phyloP scores from a whole-genome alignment of 179 eudicot species.

The Pouteria campechiana region DNA sequence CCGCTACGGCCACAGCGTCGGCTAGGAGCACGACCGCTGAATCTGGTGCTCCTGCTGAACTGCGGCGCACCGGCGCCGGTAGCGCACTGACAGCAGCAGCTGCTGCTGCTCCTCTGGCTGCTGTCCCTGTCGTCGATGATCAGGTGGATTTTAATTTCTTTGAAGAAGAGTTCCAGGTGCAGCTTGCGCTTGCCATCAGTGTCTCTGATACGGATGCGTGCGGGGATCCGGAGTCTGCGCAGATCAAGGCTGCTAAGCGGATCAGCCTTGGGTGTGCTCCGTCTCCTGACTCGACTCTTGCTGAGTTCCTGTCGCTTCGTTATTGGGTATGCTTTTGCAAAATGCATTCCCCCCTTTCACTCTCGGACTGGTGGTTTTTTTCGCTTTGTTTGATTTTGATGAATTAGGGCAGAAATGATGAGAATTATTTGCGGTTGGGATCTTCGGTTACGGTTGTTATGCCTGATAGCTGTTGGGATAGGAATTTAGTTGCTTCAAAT shows the following conservation, averaged over 20 bases:
- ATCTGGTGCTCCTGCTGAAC: slow-evolving; percentile 8
- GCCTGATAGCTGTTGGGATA: too few relatives aligned
- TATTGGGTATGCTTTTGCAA: slow-evolving; percentile 53
- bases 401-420: too few relatives aligned
- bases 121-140: slow-evolving; percentile 9
- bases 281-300: slow-evolving; percentile 34
- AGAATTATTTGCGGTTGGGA: too few relatives aligned
- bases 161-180: slow-evolving; percentile 90
- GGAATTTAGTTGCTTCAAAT: too few relatives aligned
- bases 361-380: neutral
- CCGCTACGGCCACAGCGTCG: slow-evolving; percentile 13
- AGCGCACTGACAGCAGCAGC: slow-evolving; percentile 10
- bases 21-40: slow-evolving; percentile 10
- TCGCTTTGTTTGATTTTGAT: neutral
- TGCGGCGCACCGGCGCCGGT: slow-evolving; percentile 11
- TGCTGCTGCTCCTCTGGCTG: slow-evolving; percentile 5
- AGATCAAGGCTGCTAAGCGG: slow-evolving; percentile 87
- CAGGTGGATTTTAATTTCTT: slow-evolving; percentile 43
- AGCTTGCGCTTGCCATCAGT: slow-evolving; percentile 84
- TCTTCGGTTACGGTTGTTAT: too few relatives aligned
- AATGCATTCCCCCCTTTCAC: neutral
- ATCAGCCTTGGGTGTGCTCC: slow-evolving; percentile 64
- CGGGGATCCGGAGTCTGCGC: slow-evolving; percentile 61
- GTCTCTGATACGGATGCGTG: slow-evolving; percentile 47
- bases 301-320: slow-evolving; percentile 65